These are phyloP conservation scores for Teunomyces kruisii DNA, from an alignment of 805 yeast species.

Conservation along the genomic window DNA sequence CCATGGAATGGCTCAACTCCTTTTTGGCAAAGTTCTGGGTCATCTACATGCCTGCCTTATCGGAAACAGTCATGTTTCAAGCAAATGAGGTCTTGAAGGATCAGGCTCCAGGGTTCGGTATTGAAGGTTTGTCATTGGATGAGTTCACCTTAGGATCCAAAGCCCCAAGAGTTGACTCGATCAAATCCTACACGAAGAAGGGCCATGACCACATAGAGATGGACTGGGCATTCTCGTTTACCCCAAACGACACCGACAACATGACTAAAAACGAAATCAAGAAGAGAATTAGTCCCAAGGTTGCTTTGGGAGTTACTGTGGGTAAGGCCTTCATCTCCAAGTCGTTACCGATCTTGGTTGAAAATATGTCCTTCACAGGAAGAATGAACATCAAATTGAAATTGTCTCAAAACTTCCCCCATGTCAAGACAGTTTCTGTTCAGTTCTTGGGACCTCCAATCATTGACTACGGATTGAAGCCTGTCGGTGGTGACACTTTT, in stretches of 20 bases:
- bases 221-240: conserved; percentile 82
- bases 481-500: conserved; percentile 86
- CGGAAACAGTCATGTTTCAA: conserved; percentile 68
- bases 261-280: conserved; percentile 76
- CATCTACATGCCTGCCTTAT: conserved; percentile 81
- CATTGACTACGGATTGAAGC: conserved; percentile 77
- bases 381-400: conserved; percentile 62
- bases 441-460: conserved; percentile 76
- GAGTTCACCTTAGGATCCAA: conserved; percentile 80
- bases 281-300: conserved; percentile 74
- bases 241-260: conserved; percentile 80
- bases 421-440: conserved; percentile 67
- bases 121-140: conserved; percentile 69
- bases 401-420: conserved; percentile 70
- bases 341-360: conserved; percentile 73
- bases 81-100: conserved; percentile 70
- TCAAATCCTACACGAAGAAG: conserved; percentile 69
- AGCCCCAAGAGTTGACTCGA: conserved; percentile 71
- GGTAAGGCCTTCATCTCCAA: conserved; percentile 82
- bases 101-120: conserved; percentile 81
- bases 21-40: conserved; percentile 83
- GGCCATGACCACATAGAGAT: conserved; percentile 70
- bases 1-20: conserved; percentile 79
- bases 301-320: conserved; percentile 74
- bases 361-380: conserved; percentile 76